Evolutionary conservation across 2,329 filamentous ascomycete species (phyloP), one percentile per base, ranked within the genome.

Genomic region (Stachybotrys chlorohalonatus): DNA sequence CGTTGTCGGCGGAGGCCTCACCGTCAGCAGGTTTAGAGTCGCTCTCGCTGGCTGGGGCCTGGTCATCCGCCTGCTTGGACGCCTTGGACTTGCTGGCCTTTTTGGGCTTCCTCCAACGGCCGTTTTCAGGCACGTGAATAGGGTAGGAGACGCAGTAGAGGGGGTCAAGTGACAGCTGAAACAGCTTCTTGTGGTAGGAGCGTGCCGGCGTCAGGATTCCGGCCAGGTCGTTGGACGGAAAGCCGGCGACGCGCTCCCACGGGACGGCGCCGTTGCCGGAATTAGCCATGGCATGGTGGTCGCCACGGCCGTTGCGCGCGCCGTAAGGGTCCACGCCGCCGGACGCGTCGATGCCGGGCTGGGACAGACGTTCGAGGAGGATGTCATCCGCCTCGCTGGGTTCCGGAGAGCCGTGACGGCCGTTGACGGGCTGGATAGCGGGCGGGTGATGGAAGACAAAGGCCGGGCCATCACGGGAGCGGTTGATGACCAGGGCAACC

Each of bases 371-470:
- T 57, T 80, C 76, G 11, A 78, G 69, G 15, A 81, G 66, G 30
- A 73, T 68, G 58, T 83, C 81, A 52, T 83, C 80, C 30, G 79
- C 72, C 51, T 81, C 76, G 24, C 48, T 56, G 46, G 56, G 56
- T 42, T 67, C 71, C 11, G 69, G 65, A 15, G 68, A 58, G 15
- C 64, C 66, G 6, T 67, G 60, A n/a, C 68, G 66, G 31, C 70
- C 68, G 15, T 69, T 60, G 63, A 58, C 67, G 51, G 65, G 69
- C 57, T 69, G 66, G 48, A 82, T 75, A 50, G 74, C 68, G n/a
- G 85, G 80, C n/a, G 90, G 90, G 65, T 94, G 94, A 70, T 95
- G 89, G 70, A 92, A 95, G 63, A 94, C 87, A 63, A 94, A 87
- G 59, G 85, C 83, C 31, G 90, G 88, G 15, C 90, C 90, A 62